Conservation (phyloP, 768 basidiomycete species). For the Tephrocybe rancida region DNA sequence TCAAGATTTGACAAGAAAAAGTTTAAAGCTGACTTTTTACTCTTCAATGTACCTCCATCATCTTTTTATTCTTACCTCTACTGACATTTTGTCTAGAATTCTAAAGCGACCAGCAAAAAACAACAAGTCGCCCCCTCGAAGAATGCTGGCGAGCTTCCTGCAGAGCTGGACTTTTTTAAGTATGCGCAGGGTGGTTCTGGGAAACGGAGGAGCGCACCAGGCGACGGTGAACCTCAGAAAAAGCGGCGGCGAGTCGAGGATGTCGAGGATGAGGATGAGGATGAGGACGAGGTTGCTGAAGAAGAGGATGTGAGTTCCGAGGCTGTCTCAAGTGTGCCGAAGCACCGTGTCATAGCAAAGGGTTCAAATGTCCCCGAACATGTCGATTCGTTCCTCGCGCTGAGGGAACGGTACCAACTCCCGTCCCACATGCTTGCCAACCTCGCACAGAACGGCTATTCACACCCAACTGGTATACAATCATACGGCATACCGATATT, state of each 20-base stretch:
- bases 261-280: slow-evolving; percentile 31
- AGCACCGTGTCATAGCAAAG: slow-evolving; percentile 75
- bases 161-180: slow-evolving; percentile 91
- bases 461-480: slow-evolving; percentile 80
- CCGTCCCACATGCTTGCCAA: slow-evolving; percentile 66
- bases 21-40: slow-evolving; percentile 67
- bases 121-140: slow-evolving; percentile 22
- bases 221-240: slow-evolving; percentile 20
- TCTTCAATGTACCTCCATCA: slow-evolving; percentile 62
- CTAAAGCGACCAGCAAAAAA: slow-evolving; percentile 9
- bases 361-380: slow-evolving; percentile 69
- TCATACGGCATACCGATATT: slow-evolving; percentile 79
- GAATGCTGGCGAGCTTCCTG: slow-evolving; percentile 55
- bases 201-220: slow-evolving; percentile 50
- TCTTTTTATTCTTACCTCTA: slow-evolving; percentile 2
- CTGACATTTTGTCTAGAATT: slow-evolving; percentile 16
- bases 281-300: slow-evolving; percentile 20
- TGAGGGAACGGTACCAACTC: slow-evolving; percentile 60
- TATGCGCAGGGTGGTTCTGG: slow-evolving; percentile 61
- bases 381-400: slow-evolving; percentile 57
- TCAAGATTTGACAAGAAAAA: slow-evolving; percentile 76
- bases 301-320: slow-evolving; percentile 15
- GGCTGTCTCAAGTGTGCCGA: slow-evolving; percentile 28
- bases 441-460: slow-evolving; percentile 60
- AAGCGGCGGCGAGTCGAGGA: slow-evolving; percentile 38